Conservation (phyloP, 441 rosid species). For the Flueggea neowawraea region DNA sequence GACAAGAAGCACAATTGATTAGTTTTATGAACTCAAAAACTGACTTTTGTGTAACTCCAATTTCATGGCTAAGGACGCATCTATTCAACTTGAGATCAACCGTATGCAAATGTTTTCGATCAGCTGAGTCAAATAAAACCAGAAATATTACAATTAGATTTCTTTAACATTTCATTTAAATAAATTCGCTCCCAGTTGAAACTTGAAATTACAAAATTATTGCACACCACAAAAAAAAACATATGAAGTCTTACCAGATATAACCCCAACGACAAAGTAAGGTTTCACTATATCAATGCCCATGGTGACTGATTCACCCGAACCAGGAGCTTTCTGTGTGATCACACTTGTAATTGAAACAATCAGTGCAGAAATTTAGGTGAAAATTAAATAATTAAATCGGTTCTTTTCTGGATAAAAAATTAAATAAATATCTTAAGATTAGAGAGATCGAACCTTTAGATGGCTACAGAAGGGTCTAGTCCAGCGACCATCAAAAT, state of each 20-base stretch:
- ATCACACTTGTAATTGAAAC: too few relatives aligned
- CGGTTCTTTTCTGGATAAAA: too few relatives aligned
- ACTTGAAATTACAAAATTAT: too few relatives aligned
- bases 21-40: neutral
- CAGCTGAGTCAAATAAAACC: conserved; percentile 15
- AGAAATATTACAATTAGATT: too few relatives aligned
- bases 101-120: conserved; percentile 24
- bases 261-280: conserved; percentile 23
- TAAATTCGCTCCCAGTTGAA: too few relatives aligned
- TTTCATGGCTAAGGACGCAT: conserved; percentile 16
- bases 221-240: neutral
- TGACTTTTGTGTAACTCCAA: conserved; percentile 27
- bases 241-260: conserved; percentile 22
- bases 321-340: conserved; percentile 23
- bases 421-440: too few relatives aligned
- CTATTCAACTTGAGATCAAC: conserved; percentile 23
- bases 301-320: conserved; percentile 28
- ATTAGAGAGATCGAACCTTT: conserved; percentile 19
- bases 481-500: conserved; percentile 25
- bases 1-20: too few relatives aligned
- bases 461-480: conserved; percentile 34
- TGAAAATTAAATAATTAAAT: too few relatives aligned
- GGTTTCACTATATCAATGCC: conserved; percentile 24
- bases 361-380: too few relatives aligned
- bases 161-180: too few relatives aligned